Base-by-base conservation (phyloP, 2,329 filamentous ascomycete species). In the Fusarium sp. region DNA sequence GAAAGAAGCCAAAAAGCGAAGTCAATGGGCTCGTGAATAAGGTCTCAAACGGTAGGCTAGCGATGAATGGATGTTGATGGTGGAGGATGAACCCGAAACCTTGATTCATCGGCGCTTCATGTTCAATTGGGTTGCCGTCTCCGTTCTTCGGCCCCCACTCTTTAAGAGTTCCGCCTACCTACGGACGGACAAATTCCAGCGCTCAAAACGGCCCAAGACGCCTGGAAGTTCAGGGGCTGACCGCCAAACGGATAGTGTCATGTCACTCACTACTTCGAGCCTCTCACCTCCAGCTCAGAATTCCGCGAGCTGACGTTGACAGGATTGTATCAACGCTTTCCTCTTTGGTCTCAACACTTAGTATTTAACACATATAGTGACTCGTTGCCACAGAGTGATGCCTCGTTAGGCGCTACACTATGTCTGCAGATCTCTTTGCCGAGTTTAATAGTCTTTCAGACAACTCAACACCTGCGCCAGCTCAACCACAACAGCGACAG, bases 351-450 rank as follows among this genome's bases (percentile, higher is more conserved):
- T 62, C 36, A 37, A 23, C 36, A 36, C 16, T 44, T 26, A 31
- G 7, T 60, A 16, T 41, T 50, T 46, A 42, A 16, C 40, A 45
- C 46, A 31, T 50, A 65, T 52, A 47, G 57, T 69, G 53, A 55
- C 45, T 40, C 31, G 46, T 36, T 47, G 44, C 41, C 41, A 36
- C 37, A 30, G 60, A 56, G 57, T 52, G 53, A 69, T 67, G 69
- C 72, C 46, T 65, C 38, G 30, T 52, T 51, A 55, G 56, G 50
- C 53, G 51, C 57, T 65, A 42, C 62, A 75, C 36, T 64, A 91
- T 90, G 88, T 91, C 88, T 71, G 86, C 88, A 65, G 88, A 90
- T 77, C 84, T 91, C 59, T 88, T 90, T 74, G 88, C 87, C 57
- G 86, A 88, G 69, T 89, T 91, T 71, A 87, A 85, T 73, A 81